A percentile compares a stretch with the other conserved stretches of the same genome.
Evolutionary conservation across 495 filamentous ascomycete species (phyloP).

Genomic region (Pyrenula massariospora): DNA sequence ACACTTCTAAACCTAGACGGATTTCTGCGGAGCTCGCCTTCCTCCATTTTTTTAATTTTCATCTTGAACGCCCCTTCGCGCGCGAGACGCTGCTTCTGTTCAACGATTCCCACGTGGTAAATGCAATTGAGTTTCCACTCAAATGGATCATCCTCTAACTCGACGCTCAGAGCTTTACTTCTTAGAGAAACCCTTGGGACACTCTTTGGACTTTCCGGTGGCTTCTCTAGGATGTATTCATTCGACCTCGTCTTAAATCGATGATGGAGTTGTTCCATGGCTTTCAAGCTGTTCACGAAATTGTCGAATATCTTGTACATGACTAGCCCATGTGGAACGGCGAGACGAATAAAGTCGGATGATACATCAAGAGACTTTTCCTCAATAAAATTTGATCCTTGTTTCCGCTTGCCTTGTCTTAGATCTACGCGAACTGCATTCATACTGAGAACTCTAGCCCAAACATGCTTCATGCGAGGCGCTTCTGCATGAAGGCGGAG

Average conservation of each 20-base stretch:
- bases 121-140: constrained; percentile 94
- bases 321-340: constrained; percentile 88
- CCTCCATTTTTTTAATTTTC: constrained; percentile 76
- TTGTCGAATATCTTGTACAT: constrained; percentile 90
- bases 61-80: constrained; percentile 80
- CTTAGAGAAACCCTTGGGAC: constrained; percentile 76
- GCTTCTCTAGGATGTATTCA: constrained; percentile 74
- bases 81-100: constrained; percentile 80
- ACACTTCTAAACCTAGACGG: constrained; percentile 39
- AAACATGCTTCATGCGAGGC: constrained; percentile 66
- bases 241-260: constrained; percentile 76
- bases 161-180: constrained; percentile 70
- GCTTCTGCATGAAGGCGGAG: constrained; percentile 76
- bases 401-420: constrained; percentile 59
- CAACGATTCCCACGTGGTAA: constrained; percentile 74
- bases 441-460: constrained; percentile 76
- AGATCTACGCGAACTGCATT: constrained; percentile 71
- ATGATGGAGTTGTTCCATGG: constrained; percentile 79
- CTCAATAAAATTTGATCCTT: constrained; percentile 44
- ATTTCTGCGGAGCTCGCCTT: constrained; percentile 41
- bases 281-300: constrained; percentile 74
- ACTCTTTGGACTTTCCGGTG: constrained; percentile 70
- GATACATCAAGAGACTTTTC: constrained; percentile 78
- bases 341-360: constrained; percentile 75
- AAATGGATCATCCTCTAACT: constrained; percentile 91